phyloP scores from a whole-genome alignment of 352 stramenopile genomes.

The Phytophthora litchii region DNA sequence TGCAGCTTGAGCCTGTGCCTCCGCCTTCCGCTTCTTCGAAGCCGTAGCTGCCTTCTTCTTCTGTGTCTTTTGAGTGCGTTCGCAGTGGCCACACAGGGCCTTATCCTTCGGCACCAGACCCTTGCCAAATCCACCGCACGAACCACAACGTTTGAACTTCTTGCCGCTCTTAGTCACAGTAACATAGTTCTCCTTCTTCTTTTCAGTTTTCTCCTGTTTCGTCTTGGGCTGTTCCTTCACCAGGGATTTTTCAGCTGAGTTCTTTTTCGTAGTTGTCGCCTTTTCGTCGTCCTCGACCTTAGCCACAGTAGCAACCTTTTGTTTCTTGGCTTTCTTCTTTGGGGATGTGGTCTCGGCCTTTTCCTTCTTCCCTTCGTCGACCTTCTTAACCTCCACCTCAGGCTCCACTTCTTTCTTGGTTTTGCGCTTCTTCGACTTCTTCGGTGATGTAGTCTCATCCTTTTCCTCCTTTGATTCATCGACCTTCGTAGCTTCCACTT shows the following conservation, averaged over 20 bases:
- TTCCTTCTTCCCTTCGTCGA: slow-evolving; percentile 28
- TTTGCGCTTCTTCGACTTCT: slow-evolving; percentile 35
- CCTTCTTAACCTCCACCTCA: slow-evolving; percentile 35
- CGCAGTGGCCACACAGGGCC: slow-evolving; percentile 73
- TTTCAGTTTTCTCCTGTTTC: slow-evolving; percentile 30
- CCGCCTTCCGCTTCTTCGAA: slow-evolving; percentile 75
- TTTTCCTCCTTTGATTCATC: slow-evolving; percentile 27
- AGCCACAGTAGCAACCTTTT: slow-evolving; percentile 39
- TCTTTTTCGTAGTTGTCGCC: background rate
- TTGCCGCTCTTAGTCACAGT: slow-evolving; percentile 66
- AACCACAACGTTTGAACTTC: slow-evolving; percentile 74
- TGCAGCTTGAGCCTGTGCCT: slow-evolving; percentile 36
- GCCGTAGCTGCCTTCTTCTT: slow-evolving; percentile 58
- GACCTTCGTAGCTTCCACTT: slow-evolving; percentile 35
- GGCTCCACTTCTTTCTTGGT: slow-evolving; percentile 32
- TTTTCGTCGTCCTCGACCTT: slow-evolving; percentile 30
- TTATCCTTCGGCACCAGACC: slow-evolving; percentile 70
- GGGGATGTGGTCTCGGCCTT: slow-evolving; percentile 7
- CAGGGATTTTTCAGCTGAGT: background rate
- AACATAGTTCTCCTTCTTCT: slow-evolving; percentile 39
- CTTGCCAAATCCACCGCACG: slow-evolving; percentile 79
- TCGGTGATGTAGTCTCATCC: slow-evolving; percentile 28
- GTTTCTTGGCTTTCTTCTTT: slow-evolving; percentile 43
- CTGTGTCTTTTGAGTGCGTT: slow-evolving; percentile 58
- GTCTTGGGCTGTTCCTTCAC: slow-evolving; percentile 29